Conservation (phyloP, 192 early-diverging fungal genomes). For the Haplosporangium gracile region DNA sequence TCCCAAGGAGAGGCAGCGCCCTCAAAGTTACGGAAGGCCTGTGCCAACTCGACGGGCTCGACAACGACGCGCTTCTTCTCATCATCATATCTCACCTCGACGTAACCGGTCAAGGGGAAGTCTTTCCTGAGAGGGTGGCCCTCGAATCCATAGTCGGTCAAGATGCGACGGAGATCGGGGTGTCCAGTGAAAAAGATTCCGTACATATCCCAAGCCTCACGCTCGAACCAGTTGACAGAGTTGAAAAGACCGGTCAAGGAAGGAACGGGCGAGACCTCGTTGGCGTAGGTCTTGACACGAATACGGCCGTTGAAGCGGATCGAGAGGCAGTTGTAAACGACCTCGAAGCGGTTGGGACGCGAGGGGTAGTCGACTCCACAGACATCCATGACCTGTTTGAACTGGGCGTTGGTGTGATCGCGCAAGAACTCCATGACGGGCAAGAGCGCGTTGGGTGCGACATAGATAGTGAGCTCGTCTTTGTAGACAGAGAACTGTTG, state of each 20-base stretch:
- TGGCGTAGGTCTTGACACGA: conserved; percentile 97
- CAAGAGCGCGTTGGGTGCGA: conserved; percentile 83
- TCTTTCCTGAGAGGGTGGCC: conserved; percentile 96
- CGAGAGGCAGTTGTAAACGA: conserved; percentile 94
- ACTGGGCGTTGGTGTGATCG: conserved; percentile 93
- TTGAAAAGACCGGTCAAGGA: conserved; percentile 84
- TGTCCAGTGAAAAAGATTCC: conserved; percentile 97
- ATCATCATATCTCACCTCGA: conserved; percentile 98
- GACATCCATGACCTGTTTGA: conserved; percentile 92
- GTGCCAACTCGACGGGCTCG: conserved; percentile 95
- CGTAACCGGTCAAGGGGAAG: conserved; percentile 99
- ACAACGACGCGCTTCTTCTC: conserved; percentile 97
- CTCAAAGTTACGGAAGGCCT: conserved; percentile 97
- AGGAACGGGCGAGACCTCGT: conserved; percentile 92
- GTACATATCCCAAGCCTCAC: conserved; percentile 99
- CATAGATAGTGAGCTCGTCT: conserved; percentile 96
- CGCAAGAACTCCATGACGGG: conserved; percentile 91
- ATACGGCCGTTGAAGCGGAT: conserved; percentile 92
- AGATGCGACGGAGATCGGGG: conserved; percentile 95
- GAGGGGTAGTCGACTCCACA: conserved; percentile 95
- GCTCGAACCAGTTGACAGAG: conserved; percentile 97
- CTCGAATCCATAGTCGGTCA: conserved; percentile 99
- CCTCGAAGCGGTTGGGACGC: conserved; percentile 93
- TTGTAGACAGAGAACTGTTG: conserved; percentile 99
- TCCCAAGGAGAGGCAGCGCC: conserved; percentile 95